Base-by-base conservation (phyloP, 768 basidiomycete species). In the Suillus hirtellus region DNA sequence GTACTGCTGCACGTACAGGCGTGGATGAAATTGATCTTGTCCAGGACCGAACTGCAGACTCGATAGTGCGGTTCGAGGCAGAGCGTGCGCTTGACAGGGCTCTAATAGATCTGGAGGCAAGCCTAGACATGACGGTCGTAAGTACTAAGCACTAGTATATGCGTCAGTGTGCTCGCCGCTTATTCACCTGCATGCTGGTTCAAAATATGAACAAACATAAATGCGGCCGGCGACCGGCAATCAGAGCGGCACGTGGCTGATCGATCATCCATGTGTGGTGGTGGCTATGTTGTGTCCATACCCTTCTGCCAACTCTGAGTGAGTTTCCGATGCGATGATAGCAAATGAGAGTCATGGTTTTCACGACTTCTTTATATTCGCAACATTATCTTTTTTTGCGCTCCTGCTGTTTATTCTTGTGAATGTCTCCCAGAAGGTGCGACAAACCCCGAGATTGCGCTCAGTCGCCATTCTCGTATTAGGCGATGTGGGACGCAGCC, bases 401-500 rank as follows among this genome's bases (percentile, higher is more conserved):
- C 14, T 70, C 15, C 44, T 76, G 34, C 40, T 63, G 24, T 24
- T 66, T 19, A 47, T 62, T 46, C 61, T 70, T 15, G 60, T 71
- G 2, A 56, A 49, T 47, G 6, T 50, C 4, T 71, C 65, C 59
- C 10, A 14, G 5, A 64, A 75, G 72, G 66, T 69, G 1, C 67
- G n/a, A 21, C 50, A 61, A 47, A 64, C 65, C 24, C 74, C 77
- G 3, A 67, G 78, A 54, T 72, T 84, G 35, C 88, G 89, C 19
- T 87, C 93, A 3, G 91, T 93, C n/a, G 92, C 88, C 4, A 86
- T 99, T 61, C 78, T 99, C 55, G 97, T 99, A 15, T 82, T 99
- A 11, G 97, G 97, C 11, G 97, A 99, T 78, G 87, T 99, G 55
- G 97, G 96, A 1, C 84, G 97, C 63, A 95, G 92, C 72, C 97